phyloP scores from a whole-genome alignment of 1,284 basidiomycete species.

The Microbotryomycetes sp. region DNA sequence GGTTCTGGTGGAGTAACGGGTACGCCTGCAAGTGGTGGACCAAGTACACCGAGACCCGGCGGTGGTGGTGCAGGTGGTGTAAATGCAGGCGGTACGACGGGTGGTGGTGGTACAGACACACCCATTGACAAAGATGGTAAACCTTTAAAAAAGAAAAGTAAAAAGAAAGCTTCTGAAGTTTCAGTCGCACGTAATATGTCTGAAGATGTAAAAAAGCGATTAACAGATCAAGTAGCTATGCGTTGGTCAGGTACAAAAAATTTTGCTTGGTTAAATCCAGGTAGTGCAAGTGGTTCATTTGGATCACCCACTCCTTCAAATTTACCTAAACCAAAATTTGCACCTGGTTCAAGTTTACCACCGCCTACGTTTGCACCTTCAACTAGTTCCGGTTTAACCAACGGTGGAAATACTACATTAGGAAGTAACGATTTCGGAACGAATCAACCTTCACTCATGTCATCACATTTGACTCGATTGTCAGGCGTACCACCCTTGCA shows the following conservation, averaged over 20 bases:
- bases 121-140: constrained; percentile 32
- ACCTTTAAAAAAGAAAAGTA: constrained; percentile 58
- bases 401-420: background rate
- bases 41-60: constrained; percentile 5
- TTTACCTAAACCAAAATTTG: constrained; percentile 48
- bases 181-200: constrained; percentile 71
- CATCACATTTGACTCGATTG: constrained; percentile 12
- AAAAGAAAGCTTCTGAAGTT: constrained; percentile 58
- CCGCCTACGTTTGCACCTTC: constrained; percentile 15
- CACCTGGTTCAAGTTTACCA: constrained; percentile 22
- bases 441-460: constrained; percentile 2
- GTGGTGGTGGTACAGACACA: constrained; percentile 8
- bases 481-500: constrained; percentile 15
- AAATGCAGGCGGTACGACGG: constrained; percentile 1
- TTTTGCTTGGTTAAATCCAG: constrained; percentile 77
- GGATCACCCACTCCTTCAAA: constrained; percentile 35
- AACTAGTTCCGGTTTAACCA: background rate
- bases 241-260: constrained; percentile 65
- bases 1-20: background rate
- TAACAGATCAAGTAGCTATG: constrained; percentile 79
- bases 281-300: constrained; percentile 36
- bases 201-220: constrained; percentile 77
- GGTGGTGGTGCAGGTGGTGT: background rate
- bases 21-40: constrained; percentile 3
- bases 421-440: background rate